Base-by-base conservation (phyloP, 495 filamentous ascomycete genomes). In the Xylaria scruposa region DNA sequence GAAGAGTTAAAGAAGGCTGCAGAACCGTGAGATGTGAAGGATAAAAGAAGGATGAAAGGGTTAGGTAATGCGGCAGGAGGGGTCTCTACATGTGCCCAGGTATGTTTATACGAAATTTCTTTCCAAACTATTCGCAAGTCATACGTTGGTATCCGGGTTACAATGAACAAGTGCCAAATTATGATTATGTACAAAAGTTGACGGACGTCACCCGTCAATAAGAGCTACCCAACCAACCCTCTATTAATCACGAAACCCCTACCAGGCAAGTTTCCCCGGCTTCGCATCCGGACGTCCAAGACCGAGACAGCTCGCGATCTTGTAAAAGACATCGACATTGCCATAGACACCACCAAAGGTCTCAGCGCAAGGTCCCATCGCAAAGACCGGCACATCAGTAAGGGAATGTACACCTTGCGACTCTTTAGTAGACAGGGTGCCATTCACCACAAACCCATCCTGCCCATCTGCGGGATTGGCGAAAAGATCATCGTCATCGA, bases 341-440 rank as follows among this genome's bases (percentile, higher is more conserved):
- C 82, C 88, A 74, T 90, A 92, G 3, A 89, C 88, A 64, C 91
- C 91, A 3, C 87, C 87, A 79, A 93, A 94, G 13, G 83, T 74
- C 73, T 92, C 90, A 79, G 92, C 89, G 76, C 91, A 93, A 4
- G 91, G 91, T 0, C 91, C 91, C 81, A 85, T 83, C 0, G 91
- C 90, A 73, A 88, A 94, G 13, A 94, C 90, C 0, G 91, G 90
- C 56, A 94, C 91, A 77, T 94, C 91, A 0, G 91, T 94, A 67
- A 94, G 81, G 47, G 85, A 89, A 81, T 94, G 91, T 65, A 94
- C 91, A 26, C 91, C 91, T 78, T 90, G 83, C 24, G 77, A 74
- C 70, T 85, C 79, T 59, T 78, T 74, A 29, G 86, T 85, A 0
- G 91, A 87, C 70, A 94, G 75, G 2, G 91, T 93, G 59, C 91